Evolutionary conservation across 2,329 filamentous ascomycete species (phyloP).

Genomic region (Paracamarosporium sp.): DNA sequence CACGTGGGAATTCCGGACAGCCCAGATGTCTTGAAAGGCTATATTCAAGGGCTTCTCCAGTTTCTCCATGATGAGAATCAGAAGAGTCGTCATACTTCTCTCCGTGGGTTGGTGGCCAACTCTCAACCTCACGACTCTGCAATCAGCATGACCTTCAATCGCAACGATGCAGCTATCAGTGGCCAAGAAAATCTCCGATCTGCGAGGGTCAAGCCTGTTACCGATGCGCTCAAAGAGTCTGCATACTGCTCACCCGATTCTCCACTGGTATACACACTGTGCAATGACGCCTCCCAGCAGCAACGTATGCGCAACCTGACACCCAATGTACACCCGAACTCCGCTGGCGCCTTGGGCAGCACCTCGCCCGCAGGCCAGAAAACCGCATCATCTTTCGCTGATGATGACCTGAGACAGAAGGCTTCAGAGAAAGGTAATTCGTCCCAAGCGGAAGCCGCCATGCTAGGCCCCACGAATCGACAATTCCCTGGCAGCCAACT

Average conservation of each 20-base stretch:
- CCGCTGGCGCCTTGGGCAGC: constrained; percentile 21
- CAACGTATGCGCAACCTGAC: constrained; percentile 20
- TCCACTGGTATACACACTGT: constrained; percentile 14
- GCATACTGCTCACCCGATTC: constrained; percentile 20
- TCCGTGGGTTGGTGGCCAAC: constrained; percentile 32
- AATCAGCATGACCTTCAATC: constrained; percentile 33
- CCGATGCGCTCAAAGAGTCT: constrained; percentile 19
- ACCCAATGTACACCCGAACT: constrained; percentile 17
- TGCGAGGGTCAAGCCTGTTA: constrained; percentile 12
- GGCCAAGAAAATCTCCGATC: constrained; percentile 36
- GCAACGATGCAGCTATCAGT: constrained; percentile 13
- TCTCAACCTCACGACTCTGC: constrained; percentile 37
- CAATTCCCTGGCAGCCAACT: constrained; percentile 36
- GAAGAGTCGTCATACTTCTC: constrained; percentile 27
- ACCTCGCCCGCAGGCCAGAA: constrained; percentile 15
- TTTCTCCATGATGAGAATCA: constrained; percentile 37
- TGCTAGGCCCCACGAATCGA: constrained; percentile 18
- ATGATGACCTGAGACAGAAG: constrained; percentile 20
- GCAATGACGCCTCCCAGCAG: constrained; percentile 22
- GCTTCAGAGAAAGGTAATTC: constrained; percentile 23
- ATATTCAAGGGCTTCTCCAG: constrained; percentile 38
- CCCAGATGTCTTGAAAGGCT: constrained; percentile 42
- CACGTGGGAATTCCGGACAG: constrained; percentile 41
- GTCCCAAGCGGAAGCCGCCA: constrained; percentile 14
- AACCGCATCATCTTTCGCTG: constrained; percentile 9